These are phyloP conservation scores for Rubroboletus satanas DNA, from an alignment of 768 basidiomycete genomes.

Conservation along the genomic window DNA sequence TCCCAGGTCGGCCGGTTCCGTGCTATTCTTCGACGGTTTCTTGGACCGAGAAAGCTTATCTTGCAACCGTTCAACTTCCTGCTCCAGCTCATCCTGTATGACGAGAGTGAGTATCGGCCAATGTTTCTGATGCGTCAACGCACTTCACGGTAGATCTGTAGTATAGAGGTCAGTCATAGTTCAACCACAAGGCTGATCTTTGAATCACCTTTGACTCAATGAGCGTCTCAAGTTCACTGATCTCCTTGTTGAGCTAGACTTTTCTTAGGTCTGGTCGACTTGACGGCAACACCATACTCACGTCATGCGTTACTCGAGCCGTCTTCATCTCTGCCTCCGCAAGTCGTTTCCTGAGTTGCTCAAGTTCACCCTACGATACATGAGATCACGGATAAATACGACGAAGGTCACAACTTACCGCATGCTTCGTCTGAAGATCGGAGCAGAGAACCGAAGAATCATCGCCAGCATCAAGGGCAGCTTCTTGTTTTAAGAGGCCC, in stretches of 20 bases:
- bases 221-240: conserved; percentile 85
- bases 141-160: conserved; percentile 81
- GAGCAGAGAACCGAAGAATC: conserved; percentile 10
- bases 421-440: conserved; percentile 47
- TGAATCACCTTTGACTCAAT: conserved; percentile 84
- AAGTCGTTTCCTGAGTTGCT: conserved; percentile 66
- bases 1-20: conserved; percentile 35
- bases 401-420: conserved; percentile 38
- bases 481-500: conserved; percentile 51
- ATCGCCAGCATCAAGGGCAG: conserved; percentile 27
- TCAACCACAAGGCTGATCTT: neutral
- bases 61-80: conserved; percentile 73
- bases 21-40: conserved; percentile 50
- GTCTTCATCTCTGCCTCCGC: conserved; percentile 73
- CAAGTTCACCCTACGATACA: conserved; percentile 51
- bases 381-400: neutral
- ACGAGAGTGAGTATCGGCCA: conserved; percentile 12
- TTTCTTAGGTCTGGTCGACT: neutral
- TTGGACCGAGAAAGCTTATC: conserved; percentile 61
- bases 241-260: conserved; percentile 80
- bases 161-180: conserved; percentile 3
- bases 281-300: conserved; percentile 31
- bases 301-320: conserved; percentile 64
- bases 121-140: conserved; percentile 7
- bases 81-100: conserved; percentile 77